Evolutionary conservation across 164 flowering plant species (phyloP), one percentile per base, ranked within the genome.

Genomic region (Annona squamosa): DNA sequence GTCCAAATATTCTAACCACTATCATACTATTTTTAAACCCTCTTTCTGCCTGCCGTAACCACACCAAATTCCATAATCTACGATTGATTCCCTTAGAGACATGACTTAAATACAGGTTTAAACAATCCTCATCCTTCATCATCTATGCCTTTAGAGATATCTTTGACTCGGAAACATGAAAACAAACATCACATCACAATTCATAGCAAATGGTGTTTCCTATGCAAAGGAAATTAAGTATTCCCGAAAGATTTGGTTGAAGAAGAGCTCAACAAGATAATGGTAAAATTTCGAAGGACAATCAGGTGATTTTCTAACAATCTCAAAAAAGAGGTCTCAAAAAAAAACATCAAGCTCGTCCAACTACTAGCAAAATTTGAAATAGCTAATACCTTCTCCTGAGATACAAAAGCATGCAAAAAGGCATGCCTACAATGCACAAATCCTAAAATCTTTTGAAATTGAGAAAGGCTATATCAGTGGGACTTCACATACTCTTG

Each of bases 401-500:
- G 16, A 37, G 46, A 43, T 9, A 17, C 46, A 42, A 26, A 26
- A 2, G 17, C 68, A 42, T 66, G 10, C 68, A 19, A 19, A 64
- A 17, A 3, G 17, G 67, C 12, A 12, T 1, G 2, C 4, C 18
- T 18, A 6, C 42, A 18, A 16, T 12, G 12, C 68, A 12, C 5
- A 48, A 69, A 52, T 48, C 72, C 52, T 13, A 26, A 37, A 56
- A 69, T 62, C 42, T 69, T 37, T 41, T 45, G 18, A 73, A 46
- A 45, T 43, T 45, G 19, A 13, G 59, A 7, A 13, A 13, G 3
- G n/a, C 46, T 67, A 70, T 73, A 26, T 84, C 71, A 86, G 65
- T 83, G 78, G 72, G 88, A 79, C 76, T 87, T 87, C 69, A 87
- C 78, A 64, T 86, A 81, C 74, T 85, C 81, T 77, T 85, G 87